A percentile compares a stretch with the other conserved stretches of the same genome.
Evolutionary conservation across 179 eudicot species (phyloP).

Genomic region (Pouteria campechiana): DNA sequence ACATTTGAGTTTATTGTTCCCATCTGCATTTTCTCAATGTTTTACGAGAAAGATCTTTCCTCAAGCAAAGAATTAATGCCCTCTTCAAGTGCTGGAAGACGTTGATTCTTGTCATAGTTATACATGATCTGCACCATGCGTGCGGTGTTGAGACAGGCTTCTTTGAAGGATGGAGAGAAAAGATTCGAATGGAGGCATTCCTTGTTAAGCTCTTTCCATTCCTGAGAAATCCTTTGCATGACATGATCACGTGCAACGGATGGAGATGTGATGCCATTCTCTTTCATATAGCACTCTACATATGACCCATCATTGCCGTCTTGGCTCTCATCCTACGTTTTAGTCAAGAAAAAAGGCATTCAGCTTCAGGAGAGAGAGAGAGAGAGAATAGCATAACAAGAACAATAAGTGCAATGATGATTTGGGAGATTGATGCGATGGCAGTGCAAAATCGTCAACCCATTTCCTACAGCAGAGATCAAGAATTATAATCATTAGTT

Average conservation of each 20-base stretch:
- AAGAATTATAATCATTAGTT: no score
- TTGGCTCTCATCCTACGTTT: conserved; percentile 23
- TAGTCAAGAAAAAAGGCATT: no score
- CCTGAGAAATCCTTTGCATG: conserved; percentile 11
- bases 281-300: conserved; percentile 14
- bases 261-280: background rate
- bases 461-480: no score
- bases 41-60: background rate
- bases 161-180: conserved; percentile 9
- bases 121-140: conserved; percentile 27
- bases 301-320: conserved; percentile 20
- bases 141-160: conserved; percentile 19
- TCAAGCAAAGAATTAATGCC: conserved; percentile 10
- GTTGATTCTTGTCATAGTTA: conserved; percentile 13
- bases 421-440: no score
- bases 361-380: no score
- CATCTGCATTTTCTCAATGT: no score
- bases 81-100: conserved; percentile 17
- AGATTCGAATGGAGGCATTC: conserved; percentile 5
- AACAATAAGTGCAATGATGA: no score
- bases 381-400: no score
- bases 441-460: no score
- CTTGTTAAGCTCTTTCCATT: conserved; percentile 29
- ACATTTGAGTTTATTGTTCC: no score
- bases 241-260: conserved; percentile 8